Base-by-base conservation (phyloP, 495 filamentous ascomycete genomes). In the Entonaema liquescens region DNA sequence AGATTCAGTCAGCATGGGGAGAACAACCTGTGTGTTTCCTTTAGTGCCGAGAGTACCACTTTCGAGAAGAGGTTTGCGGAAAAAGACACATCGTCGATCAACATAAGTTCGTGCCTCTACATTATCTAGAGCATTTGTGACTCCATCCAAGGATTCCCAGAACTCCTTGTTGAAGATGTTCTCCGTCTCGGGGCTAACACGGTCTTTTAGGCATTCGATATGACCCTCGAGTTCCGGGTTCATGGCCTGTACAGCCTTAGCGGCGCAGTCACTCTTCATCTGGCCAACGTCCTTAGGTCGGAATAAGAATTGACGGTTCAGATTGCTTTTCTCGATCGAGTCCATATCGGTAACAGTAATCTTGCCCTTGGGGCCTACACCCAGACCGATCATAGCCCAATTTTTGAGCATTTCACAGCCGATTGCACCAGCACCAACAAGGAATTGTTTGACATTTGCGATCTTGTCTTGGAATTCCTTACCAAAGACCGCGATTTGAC, bases 351-450 rank as follows among this genome's bases (percentile, higher is more conserved):
- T 97, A 25, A 98, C 92, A 23, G 78, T 92, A 76, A 99, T 94
- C 74, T 90, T 90, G 69, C 96, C 96, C 33, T 94, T 87, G 23
- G 91, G 91, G 35, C 96, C 96, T 42, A 92, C 92, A 42, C 90
- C 95, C 55, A 99, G 84, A 66, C 96, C 96, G 73, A 98, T 96
- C 94, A 98, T 95, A 26, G 96, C 95, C 95, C 96, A 99, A 78
- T 98, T 98, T 87, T 99, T 99, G 61, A 99, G 84, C 88, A 98
- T 99, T 77, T 99, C 96, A 76, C 96, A 99, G 33, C 96, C 96
- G 77, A 99, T 99, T 63, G 96, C 96, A 67, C 96, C 96, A 25
- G 96, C 92, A 67, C 96, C 96, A 56, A 99, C 96, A 23, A 99
- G 85, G 85, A 99, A 99, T 74, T 97, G 86, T 54, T 88, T 95